Evolutionary conservation across 1,139 yeast genomes (phyloP).

Genomic region (Schwanniomyces etchellsii): DNA sequence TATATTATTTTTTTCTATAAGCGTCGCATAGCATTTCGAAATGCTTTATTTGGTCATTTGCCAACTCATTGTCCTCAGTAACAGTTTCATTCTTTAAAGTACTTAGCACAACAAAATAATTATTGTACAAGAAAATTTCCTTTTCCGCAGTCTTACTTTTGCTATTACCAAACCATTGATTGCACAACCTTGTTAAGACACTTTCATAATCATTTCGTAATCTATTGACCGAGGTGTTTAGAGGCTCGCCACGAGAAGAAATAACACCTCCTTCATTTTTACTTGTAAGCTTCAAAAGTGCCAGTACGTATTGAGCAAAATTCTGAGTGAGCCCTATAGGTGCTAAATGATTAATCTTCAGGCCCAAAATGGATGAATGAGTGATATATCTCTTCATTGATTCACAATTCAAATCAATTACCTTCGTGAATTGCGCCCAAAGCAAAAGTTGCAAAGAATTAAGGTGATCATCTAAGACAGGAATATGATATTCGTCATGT

Average conservation of each 20-base stretch:
- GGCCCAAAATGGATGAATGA: constrained; percentile 10
- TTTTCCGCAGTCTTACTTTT: constrained; percentile 41
- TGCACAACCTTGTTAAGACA: constrained; percentile 63
- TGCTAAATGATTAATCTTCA: constrained; percentile 44
- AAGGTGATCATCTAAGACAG: constrained; percentile 69
- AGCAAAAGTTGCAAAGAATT: constrained; percentile 59
- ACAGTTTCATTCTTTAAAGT: constrained; percentile 41
- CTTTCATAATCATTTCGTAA: constrained; percentile 77
- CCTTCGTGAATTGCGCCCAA: constrained; percentile 83
- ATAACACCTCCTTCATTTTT: constrained; percentile 11
- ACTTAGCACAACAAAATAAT: constrained; percentile 55
- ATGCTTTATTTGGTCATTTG: constrained; percentile 54
- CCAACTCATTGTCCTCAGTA: constrained; percentile 16
- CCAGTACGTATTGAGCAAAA: constrained; percentile 70
- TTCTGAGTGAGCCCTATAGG: constrained; percentile 63
- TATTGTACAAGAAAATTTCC: constrained; percentile 71
- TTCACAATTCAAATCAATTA: constrained; percentile 74
- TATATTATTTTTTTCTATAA: constrained; percentile 24
- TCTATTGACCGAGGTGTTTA: constrained; percentile 61
- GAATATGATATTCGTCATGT: constrained; percentile 59
- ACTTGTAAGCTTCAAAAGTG: constrained; percentile 51
- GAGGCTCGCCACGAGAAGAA: constrained; percentile 55
- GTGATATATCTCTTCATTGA: constrained; percentile 45
- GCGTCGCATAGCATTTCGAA: constrained; percentile 60
- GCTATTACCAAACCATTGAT: constrained; percentile 28